phyloP scores from a whole-genome alignment of 2,329 filamentous ascomycete species.

The Incumbomyces delicatus region DNA sequence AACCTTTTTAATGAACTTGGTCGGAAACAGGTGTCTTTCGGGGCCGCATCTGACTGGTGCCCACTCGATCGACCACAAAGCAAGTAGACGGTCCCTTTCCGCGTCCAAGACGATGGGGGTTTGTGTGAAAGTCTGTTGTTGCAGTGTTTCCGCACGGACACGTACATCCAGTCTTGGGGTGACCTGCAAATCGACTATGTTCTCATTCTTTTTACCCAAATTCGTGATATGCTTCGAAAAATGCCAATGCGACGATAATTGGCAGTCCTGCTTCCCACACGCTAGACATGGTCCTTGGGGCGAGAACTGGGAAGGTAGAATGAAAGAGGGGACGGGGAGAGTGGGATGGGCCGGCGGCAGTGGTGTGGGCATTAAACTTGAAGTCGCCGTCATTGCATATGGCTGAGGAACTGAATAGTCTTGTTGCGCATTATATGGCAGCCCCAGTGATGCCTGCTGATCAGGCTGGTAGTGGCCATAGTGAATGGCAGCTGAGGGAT shows the following conservation, averaged over 20 bases:
- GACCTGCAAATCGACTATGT: too few relatives aligned
- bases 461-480: not conserved
- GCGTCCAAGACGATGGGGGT: not conserved
- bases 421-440: not conserved
- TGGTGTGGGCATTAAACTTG: not conserved
- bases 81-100: constrained; percentile 4
- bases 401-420: not conserved
- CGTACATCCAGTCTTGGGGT: too few relatives aligned
- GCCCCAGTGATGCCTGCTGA: not conserved
- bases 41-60: not conserved
- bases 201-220: too few relatives aligned
- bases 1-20: not conserved
- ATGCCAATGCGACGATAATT: not conserved
- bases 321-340: not conserved
- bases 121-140: not conserved
- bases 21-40: constrained; percentile 5
- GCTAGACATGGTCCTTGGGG: not conserved
- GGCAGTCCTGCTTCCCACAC: not conserved
- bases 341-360: not conserved
- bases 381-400: not conserved
- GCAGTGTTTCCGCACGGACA: too few relatives aligned
- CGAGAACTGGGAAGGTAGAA: constrained; percentile 1
- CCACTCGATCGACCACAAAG: constrained; percentile 4
- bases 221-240: constrained; percentile 1
- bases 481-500: not conserved